phyloP scores from a whole-genome alignment of 2,329 filamentous ascomycete genomes.

The Hypoxylon sp. region DNA sequence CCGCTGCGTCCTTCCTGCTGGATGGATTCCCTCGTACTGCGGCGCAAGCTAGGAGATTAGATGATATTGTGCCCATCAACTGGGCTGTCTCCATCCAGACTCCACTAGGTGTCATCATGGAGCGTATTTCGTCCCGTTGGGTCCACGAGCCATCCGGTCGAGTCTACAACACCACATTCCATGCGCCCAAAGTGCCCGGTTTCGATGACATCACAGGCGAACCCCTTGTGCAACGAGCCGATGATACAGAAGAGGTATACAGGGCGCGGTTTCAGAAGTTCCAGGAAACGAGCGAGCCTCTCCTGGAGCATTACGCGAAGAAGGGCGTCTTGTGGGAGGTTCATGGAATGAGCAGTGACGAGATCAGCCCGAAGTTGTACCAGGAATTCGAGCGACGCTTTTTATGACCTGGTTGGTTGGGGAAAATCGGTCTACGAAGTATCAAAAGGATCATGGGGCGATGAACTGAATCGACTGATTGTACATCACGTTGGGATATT shows the following conservation, averaged over 20 bases:
- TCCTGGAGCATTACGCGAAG: slow-evolving; percentile 89
- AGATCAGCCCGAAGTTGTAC: slow-evolving; percentile 92
- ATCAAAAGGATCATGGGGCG: neutral
- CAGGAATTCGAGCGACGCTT: slow-evolving; percentile 86
- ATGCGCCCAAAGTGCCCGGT: slow-evolving; percentile 83
- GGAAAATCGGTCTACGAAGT: neutral
- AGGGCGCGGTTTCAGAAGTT: slow-evolving; percentile 84
- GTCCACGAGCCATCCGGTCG: slow-evolving; percentile 91
- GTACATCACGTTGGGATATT: slow-evolving; percentile 27
- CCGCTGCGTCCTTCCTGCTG: slow-evolving; percentile 89
- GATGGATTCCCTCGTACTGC: slow-evolving; percentile 96
- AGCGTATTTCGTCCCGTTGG: slow-evolving; percentile 92
- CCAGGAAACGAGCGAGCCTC: slow-evolving; percentile 83
- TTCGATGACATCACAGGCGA: slow-evolving; percentile 94
- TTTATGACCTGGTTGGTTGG: slow-evolving; percentile 32
- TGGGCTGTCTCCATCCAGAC: slow-evolving; percentile 89
- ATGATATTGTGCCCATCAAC: slow-evolving; percentile 91
- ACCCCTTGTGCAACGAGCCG: slow-evolving; percentile 80
- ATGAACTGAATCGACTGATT: slow-evolving; percentile 12
- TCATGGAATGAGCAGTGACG: slow-evolving; percentile 88
- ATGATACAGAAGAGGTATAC: slow-evolving; percentile 91
- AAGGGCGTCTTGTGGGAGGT: slow-evolving; percentile 89
- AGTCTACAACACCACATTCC: slow-evolving; percentile 95
- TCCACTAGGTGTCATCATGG: slow-evolving; percentile 85
- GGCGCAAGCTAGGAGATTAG: slow-evolving; percentile 80